Evolutionary conservation across 352 stramenopile genomes (phyloP), one percentile per base, ranked within the genome.

Genomic region (Phytophthora multivora): DNA sequence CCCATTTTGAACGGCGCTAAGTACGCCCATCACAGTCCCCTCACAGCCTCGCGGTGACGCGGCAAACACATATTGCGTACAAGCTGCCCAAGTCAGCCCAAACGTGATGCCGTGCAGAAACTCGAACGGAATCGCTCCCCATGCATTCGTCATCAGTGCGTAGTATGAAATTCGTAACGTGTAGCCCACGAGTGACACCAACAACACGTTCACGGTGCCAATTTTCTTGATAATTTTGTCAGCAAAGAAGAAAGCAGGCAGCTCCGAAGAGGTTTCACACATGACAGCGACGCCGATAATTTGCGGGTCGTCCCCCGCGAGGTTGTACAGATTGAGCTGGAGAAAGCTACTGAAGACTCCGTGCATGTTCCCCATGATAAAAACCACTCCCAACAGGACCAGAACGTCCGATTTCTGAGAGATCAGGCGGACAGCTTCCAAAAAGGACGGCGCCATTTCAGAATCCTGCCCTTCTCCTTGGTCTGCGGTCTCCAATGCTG

Each of bases 181-280:
- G 55, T 90, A 93, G 7, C 73, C 84, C 7, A 71, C 59, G 16
- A 89, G 81, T 4, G 82, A 89, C 3, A 90, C 39, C 42, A 91
- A 56, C 35, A 93, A 40, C 40, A 91, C 79, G 23, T 84, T 86
- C 11, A 91, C 77, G 4, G 76, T 88, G 26, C 84, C 82, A 30
- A 90, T 68, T 28, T 71, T 75, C 47, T 84, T 67, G 55, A 91
- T 86, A 58, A 91, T 86, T 30, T 59, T 63, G 47, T 90, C 70
- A 19, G 84, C 83, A 52, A 80, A 90, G 59, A 91, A 93, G 49
- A 93, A 93, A 3, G 82, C 82, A 19, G 84, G 84, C 5, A 93
- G 67, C 69, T 93, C 84, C 5, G 82, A 91, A 3, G 78, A 63
- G 3, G 82, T 93, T 63, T 93, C 80, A 39, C 79, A 88, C 74